Percentiles rank a stretch among this genome's conserved stretches.
These are phyloP conservation scores for Phytophthora melonis DNA, from an alignment of 352 stramenopile species.

Conservation along the genomic window DNA sequence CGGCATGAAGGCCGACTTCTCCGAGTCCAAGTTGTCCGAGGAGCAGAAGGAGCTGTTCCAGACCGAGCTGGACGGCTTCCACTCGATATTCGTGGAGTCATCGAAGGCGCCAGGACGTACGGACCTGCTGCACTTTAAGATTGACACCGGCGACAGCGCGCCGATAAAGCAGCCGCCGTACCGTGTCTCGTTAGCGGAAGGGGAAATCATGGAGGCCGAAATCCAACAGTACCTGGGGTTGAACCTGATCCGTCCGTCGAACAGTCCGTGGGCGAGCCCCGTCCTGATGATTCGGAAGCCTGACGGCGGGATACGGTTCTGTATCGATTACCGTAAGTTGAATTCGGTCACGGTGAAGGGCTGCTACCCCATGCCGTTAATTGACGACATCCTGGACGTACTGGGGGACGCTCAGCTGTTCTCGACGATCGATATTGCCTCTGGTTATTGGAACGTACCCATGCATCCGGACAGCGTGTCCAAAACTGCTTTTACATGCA, in stretches of 20 bases:
- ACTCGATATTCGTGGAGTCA: background rate
- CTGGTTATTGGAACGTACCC: background rate
- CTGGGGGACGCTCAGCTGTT: constrained; percentile 3
- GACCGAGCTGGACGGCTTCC: background rate
- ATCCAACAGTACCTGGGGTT: too few relatives aligned
- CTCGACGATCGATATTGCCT: constrained; percentile 4
- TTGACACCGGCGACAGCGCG: constrained; percentile 16
- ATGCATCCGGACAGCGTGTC: background rate
- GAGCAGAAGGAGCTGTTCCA: background rate
- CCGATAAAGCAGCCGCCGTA: too few relatives aligned
- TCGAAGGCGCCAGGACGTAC: constrained; percentile 8
- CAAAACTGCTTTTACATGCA: background rate
- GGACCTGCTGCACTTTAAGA: constrained; percentile 10
- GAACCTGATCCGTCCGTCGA: too few relatives aligned
- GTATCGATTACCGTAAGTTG: constrained; percentile 15
- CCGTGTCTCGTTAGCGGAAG: too few relatives aligned
- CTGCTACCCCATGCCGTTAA: constrained; percentile 12
- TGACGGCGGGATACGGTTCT: constrained; percentile 18
- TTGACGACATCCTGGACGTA: constrained; percentile 25
- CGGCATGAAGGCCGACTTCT: background rate
- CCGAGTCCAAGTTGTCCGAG: background rate
- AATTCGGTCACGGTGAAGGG: constrained; percentile 14
- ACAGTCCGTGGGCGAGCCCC: too few relatives aligned
- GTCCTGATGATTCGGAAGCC: too few relatives aligned
- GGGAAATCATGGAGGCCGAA: too few relatives aligned